A percentile compares a stretch with the other conserved stretches of the same genome.
Evolutionary conservation across 768 basidiomycete genomes (phyloP).

Genomic region (Lentinula raphanica): DNA sequence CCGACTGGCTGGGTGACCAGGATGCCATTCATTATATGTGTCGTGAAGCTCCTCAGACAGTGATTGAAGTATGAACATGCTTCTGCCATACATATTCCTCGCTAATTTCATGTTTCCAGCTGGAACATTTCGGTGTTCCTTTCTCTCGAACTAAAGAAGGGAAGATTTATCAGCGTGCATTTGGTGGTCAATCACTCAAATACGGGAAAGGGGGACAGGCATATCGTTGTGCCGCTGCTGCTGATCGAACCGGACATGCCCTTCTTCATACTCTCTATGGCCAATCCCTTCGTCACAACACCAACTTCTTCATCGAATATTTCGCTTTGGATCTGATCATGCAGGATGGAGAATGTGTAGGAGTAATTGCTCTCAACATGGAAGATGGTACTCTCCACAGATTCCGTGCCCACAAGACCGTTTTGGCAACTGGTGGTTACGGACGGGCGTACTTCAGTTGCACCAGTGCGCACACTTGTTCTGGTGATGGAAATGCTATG

Average conservation of each 20-base stretch:
- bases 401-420: slow-evolving; percentile 97
- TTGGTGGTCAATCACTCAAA: slow-evolving; percentile 96
- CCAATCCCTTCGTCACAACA: slow-evolving; percentile 97
- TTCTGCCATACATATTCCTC: neutral
- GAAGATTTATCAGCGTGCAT: slow-evolving; percentile 99
- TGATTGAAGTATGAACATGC: slow-evolving; percentile 68
- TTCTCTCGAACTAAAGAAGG: slow-evolving; percentile 98
- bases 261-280: slow-evolving; percentile 98
- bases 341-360: slow-evolving; percentile 98
- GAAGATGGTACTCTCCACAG: slow-evolving; percentile 99
- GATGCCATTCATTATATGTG: slow-evolving; percentile 99
- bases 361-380: slow-evolving; percentile 99
- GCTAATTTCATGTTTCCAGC: slow-evolving; percentile 39
- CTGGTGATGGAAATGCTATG: slow-evolving; percentile 99
- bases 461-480: slow-evolving; percentile 98
- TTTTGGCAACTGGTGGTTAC: slow-evolving; percentile 96
- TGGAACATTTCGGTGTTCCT: slow-evolving; percentile 97
- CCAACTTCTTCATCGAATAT: slow-evolving; percentile 99
- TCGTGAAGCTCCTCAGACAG: slow-evolving; percentile 89
- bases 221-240: slow-evolving; percentile 97
- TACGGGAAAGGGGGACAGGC: slow-evolving; percentile 99
- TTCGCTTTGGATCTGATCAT: slow-evolving; percentile 99
- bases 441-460: slow-evolving; percentile 98
- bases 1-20: slow-evolving; percentile 99
- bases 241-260: slow-evolving; percentile 97